A percentile compares a stretch with the other conserved stretches of the same genome.
Evolutionary conservation across 495 filamentous ascomycete species (phyloP).

Genomic region (Trichoderma erinaceum): DNA sequence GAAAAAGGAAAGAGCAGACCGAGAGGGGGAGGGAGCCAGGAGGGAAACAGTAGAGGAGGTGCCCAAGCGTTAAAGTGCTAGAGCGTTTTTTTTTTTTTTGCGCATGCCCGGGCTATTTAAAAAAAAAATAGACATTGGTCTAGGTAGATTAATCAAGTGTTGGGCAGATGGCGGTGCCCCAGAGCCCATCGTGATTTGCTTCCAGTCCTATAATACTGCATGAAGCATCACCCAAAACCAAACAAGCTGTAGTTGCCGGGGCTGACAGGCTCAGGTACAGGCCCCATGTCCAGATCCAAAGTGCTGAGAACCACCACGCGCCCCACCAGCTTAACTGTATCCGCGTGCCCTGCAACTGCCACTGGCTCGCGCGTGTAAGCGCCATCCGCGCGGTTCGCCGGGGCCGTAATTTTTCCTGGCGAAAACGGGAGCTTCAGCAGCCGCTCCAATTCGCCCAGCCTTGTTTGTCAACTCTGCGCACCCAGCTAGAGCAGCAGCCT

Average conservation of each 20-base stretch:
- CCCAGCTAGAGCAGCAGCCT: background rate
- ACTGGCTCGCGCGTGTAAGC: background rate
- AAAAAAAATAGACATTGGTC: too few relatives aligned
- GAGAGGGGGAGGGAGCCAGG: background rate
- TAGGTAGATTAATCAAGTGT: too few relatives aligned
- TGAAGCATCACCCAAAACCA: too few relatives aligned
- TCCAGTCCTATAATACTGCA: too few relatives aligned
- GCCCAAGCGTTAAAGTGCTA: background rate
- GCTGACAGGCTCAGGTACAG: too few relatives aligned
- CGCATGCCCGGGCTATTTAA: too few relatives aligned
- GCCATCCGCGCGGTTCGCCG: conserved; percentile 2
- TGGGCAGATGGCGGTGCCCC: too few relatives aligned
- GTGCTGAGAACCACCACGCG: too few relatives aligned
- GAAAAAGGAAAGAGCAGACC: background rate
- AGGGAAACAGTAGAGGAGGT: background rate
- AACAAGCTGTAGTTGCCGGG: too few relatives aligned
- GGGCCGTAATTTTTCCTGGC: conserved; percentile 1
- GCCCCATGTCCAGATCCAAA: background rate
- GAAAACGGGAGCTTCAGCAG: background rate
- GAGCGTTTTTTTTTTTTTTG: too few relatives aligned
- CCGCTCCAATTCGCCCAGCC: background rate
- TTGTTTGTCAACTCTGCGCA: conserved; percentile 1
- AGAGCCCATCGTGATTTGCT: too few relatives aligned
- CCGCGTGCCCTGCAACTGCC: background rate
- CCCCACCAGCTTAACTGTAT: too few relatives aligned